phyloP scores from a whole-genome alignment of 805 yeast genomes.

The Grigorovia yakushimaensis region DNA sequence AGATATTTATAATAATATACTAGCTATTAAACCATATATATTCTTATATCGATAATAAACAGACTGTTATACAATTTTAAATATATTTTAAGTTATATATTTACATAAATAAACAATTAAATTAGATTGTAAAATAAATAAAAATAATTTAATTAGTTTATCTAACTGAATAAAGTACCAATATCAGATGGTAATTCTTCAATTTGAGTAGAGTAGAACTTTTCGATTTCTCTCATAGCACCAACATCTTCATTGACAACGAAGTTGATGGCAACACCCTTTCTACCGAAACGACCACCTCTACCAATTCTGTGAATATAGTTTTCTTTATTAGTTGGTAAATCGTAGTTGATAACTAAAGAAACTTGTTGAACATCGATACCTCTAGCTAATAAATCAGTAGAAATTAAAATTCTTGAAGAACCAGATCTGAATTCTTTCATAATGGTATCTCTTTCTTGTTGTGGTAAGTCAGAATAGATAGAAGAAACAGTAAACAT shows the following conservation, averaged over 20 bases:
- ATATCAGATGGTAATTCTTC: slow-evolving; percentile 74
- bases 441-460: slow-evolving; percentile 91
- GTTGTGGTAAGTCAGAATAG: slow-evolving; percentile 96
- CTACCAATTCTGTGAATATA: slow-evolving; percentile 97
- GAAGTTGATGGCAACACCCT: slow-evolving; percentile 95
- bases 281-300: slow-evolving; percentile 97
- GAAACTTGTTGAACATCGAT: slow-evolving; percentile 98
- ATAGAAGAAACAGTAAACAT: slow-evolving; percentile 90
- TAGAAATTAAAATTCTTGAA: slow-evolving; percentile 87
- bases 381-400: slow-evolving; percentile 97
- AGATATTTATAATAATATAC: no score
- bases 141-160: neutral
- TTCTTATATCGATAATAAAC: neutral
- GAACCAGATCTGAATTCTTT: slow-evolving; percentile 89
- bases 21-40: no score
- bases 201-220: slow-evolving; percentile 63
- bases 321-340: slow-evolving; percentile 88
- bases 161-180: slow-evolving; percentile 34
- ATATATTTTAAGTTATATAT: neutral
- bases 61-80: neutral
- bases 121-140: neutral
- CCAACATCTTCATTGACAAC: slow-evolving; percentile 71
- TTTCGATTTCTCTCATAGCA: slow-evolving; percentile 64
- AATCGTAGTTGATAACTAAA: slow-evolving; percentile 87
- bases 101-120: neutral